These are phyloP conservation scores for Massarina eburnea DNA, from an alignment of 2,329 filamentous ascomycete genomes.

Conservation along the genomic window DNA sequence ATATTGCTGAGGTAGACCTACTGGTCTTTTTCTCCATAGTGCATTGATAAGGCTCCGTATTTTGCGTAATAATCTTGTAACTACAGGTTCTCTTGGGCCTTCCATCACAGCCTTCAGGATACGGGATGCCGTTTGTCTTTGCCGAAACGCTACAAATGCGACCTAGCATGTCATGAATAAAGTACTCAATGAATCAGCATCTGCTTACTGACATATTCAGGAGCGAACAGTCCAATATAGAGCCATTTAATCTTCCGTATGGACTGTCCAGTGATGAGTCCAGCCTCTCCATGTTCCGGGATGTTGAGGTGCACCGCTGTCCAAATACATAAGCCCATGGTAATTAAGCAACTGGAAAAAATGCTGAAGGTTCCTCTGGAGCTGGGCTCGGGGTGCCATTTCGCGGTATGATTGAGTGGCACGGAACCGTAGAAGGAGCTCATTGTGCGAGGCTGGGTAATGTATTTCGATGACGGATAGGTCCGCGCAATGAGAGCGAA, in stretches of 20 bases:
- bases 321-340: slow-evolving; percentile 13
- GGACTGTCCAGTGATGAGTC: background rate
- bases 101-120: too few species aligned
- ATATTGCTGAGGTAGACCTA: too few species aligned
- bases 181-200: background rate
- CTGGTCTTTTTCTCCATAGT: too few species aligned
- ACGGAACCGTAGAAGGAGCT: slow-evolving; percentile 1
- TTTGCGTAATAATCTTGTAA: too few species aligned
- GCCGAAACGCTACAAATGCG: slow-evolving; percentile 4
- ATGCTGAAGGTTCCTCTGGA: slow-evolving; percentile 13
- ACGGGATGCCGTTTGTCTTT: slow-evolving; percentile 3
- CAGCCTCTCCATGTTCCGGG: slow-evolving; percentile 5
- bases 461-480: too few species aligned
- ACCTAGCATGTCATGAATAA: slow-evolving; percentile 1
- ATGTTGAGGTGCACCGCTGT: slow-evolving; percentile 15
- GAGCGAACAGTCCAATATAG: slow-evolving; percentile 9
- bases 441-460: too few species aligned
- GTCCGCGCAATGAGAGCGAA: too few species aligned
- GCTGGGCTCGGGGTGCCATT: slow-evolving; percentile 12
- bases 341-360: slow-evolving; percentile 14
- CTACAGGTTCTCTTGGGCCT: too few species aligned
- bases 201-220: slow-evolving; percentile 9
- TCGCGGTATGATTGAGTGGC: background rate
- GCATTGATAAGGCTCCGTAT: too few species aligned
- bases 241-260: slow-evolving; percentile 6